Percentiles rank a stretch among this genome's conserved stretches.
Evolutionary conservation across 2,329 filamentous ascomycete species (phyloP).

Genomic region (Lecanicillium sp.): DNA sequence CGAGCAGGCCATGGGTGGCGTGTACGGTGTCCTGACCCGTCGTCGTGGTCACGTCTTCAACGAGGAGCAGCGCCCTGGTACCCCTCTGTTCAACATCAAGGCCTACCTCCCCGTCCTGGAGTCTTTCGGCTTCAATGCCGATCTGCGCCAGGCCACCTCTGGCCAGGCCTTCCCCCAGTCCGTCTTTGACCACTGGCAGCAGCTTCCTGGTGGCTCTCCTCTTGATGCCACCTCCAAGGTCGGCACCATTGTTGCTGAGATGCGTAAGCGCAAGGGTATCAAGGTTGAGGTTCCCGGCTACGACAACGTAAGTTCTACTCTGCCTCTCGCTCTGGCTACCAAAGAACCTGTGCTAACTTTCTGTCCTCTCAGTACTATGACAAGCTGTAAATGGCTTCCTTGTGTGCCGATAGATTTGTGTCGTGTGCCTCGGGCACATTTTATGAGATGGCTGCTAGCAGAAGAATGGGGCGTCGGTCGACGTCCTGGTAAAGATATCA

Average conservation of each 20-base stretch:
- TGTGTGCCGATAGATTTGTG: constrained; percentile 37
- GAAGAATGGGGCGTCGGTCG: constrained; percentile 22
- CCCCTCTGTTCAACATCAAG: constrained; percentile 99
- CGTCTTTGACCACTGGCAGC: constrained; percentile 98
- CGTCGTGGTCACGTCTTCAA: constrained; percentile 98
- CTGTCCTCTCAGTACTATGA: constrained; percentile 71
- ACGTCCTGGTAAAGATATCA: constrained; percentile 18
- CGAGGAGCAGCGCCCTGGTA: constrained; percentile 97
- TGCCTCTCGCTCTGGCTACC: background rate
- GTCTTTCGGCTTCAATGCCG: constrained; percentile 98
- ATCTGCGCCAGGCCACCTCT: constrained; percentile 86
- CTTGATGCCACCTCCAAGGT: constrained; percentile 77
- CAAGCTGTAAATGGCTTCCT: constrained; percentile 73
- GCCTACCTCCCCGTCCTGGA: constrained; percentile 94
- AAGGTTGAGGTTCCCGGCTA: constrained; percentile 90
- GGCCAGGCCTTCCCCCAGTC: constrained; percentile 99
- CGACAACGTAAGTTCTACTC: constrained; percentile 73
- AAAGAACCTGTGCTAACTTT: constrained; percentile 16
- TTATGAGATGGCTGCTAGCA: constrained; percentile 31
- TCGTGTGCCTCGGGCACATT: constrained; percentile 34
- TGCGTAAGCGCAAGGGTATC: constrained; percentile 99
- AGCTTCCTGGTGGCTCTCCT: constrained; percentile 87
- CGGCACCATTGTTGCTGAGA: constrained; percentile 74
- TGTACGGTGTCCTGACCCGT: constrained; percentile 97
- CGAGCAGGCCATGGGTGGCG: constrained; percentile 98